A percentile compares a stretch with the other conserved stretches of the same genome.
Evolutionary conservation across 2,329 filamentous ascomycete species (phyloP).

Genomic region (Colletotrichum abscissum): DNA sequence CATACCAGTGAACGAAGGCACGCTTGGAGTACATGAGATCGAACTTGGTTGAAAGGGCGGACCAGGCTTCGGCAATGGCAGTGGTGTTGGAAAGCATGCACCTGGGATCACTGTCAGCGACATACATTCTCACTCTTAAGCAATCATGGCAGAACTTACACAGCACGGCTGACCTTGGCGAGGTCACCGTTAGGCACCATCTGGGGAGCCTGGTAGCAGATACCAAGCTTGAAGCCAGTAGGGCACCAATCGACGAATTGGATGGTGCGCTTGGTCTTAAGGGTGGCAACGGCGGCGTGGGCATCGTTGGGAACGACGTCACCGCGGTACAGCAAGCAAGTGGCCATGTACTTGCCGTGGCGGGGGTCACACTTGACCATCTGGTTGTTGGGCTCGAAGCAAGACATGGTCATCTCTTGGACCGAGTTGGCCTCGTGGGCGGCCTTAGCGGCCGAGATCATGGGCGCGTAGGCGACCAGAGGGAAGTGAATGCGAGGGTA

Average conservation of each 20-base stretch:
- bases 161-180: slow-evolving; percentile 97
- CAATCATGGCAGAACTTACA: slow-evolving; percentile 72
- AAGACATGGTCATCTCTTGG: slow-evolving; percentile 97
- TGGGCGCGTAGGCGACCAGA: slow-evolving; percentile 93
- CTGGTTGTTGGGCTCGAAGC: slow-evolving; percentile 99
- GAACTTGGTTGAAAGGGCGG: slow-evolving; percentile 95
- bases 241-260: slow-evolving; percentile 99
- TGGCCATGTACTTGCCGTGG: slow-evolving; percentile 99
- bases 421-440: slow-evolving; percentile 98
- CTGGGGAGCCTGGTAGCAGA: slow-evolving; percentile 98
- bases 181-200: slow-evolving; percentile 97
- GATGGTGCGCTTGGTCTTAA: slow-evolving; percentile 99
- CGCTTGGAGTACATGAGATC: slow-evolving; percentile 99
- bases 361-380: slow-evolving; percentile 99
- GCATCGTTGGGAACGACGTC: slow-evolving; percentile 98
- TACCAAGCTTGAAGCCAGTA: slow-evolving; percentile 99
- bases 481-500: slow-evolving; percentile 99
- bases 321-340: slow-evolving; percentile 96
- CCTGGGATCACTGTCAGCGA: slow-evolving; percentile 52
- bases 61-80: slow-evolving; percentile 98
- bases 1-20: slow-evolving; percentile 99
- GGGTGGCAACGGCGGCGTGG: slow-evolving; percentile 89
- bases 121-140: neutral
- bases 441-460: slow-evolving; percentile 94
- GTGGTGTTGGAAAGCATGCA: slow-evolving; percentile 99